A percentile compares a stretch with the other conserved stretches of the same genome.
Conservation (phyloP, 305 asterid species). For the Euphrasia arctica region DNA sequence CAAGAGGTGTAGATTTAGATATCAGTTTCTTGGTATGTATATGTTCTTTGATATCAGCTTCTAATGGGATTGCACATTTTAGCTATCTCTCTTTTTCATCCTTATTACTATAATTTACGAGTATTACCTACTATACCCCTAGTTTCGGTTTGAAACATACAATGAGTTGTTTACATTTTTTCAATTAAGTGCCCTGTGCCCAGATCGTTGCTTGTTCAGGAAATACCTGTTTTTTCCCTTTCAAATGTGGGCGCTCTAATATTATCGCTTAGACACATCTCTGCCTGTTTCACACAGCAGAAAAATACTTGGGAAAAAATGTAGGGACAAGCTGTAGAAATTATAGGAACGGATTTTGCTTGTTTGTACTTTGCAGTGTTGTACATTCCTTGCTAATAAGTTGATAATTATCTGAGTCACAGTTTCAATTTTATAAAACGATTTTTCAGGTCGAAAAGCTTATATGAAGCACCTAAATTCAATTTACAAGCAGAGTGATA, state of each 20-base stretch:
- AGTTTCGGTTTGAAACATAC: not conserved
- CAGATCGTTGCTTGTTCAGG: not conserved
- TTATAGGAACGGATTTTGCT: not conserved
- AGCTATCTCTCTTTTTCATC: not conserved
- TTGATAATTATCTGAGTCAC: constrained; percentile 13
- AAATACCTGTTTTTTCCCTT: not conserved
- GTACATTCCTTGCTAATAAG: constrained; percentile 5
- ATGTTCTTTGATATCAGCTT: not conserved
- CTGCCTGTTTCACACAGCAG: constrained; percentile 1
- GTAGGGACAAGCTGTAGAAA: not conserved
- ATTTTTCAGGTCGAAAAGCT: constrained; percentile 72
- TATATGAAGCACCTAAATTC: constrained; percentile 77
- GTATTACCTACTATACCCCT: not conserved
- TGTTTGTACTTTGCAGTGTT: not conserved
- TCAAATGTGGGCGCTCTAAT: constrained; percentile 1
- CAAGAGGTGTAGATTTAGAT: not conserved
- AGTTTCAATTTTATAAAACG: constrained; percentile 17
- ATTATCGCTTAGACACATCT: not conserved
- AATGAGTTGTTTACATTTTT: not conserved
- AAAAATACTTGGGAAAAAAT: constrained; percentile 4
- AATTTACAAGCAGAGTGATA: constrained; percentile 86
- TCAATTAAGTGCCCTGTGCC: not conserved
- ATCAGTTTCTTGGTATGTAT: not conserved
- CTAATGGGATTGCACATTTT: not conserved
- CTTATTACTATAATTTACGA: not conserved